Conservation (phyloP, 75 land plant genomes). For the Pinus taeda region DNA sequence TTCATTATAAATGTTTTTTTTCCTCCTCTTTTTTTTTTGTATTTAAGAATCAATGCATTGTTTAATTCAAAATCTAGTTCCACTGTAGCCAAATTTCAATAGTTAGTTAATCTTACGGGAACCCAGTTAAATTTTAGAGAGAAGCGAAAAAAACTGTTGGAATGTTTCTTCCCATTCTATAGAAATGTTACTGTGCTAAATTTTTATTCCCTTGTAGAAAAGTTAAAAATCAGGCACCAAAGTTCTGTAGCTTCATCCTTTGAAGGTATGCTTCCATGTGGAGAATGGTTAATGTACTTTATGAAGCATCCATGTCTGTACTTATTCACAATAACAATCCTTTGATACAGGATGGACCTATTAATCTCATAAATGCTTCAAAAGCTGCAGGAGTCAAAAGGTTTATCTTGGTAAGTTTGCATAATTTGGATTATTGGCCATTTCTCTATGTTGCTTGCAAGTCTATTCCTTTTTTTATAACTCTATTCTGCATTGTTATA, state of each 20-base stretch:
- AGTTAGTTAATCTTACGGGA: neutral
- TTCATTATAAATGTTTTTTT: neutral
- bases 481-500: neutral
- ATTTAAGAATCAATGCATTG: neutral
- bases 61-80: neutral
- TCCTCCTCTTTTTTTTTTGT: neutral
- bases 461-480: neutral
- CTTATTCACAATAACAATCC: neutral
- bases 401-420: conserved; percentile 41
- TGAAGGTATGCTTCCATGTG: neutral
- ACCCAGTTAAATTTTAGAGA: neutral
- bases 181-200: neutral
- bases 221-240: neutral
- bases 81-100: neutral
- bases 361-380: conserved; percentile 50
- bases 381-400: conserved; percentile 44
- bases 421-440: neutral
- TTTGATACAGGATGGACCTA: conserved; percentile 41
- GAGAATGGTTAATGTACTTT: neutral
- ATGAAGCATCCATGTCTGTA: neutral
- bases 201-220: neutral
- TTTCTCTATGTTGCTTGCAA: neutral
- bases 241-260: neutral
- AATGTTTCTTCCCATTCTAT: neutral
- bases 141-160: neutral